Conservation (phyloP, 1,284 basidiomycete genomes). For the Ceratobasidium sp. region DNA sequence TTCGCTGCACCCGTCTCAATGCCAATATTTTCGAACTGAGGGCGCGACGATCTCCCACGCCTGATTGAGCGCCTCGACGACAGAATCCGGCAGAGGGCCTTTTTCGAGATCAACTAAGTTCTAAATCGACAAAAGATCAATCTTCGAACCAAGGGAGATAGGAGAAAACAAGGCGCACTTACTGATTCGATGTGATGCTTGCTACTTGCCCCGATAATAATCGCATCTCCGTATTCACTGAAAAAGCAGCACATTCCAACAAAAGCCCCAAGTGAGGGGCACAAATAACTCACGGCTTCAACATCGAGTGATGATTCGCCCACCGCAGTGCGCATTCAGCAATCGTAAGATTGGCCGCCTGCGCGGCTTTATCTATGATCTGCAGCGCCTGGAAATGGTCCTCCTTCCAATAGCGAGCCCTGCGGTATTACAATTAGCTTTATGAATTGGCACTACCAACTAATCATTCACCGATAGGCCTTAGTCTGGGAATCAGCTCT, state of each 20-base stretch:
- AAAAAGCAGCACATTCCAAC: background rate
- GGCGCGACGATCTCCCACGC: constrained; percentile 54
- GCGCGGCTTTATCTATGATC: constrained; percentile 22
- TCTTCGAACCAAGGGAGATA: background rate
- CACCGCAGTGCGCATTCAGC: constrained; percentile 61
- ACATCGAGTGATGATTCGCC: constrained; percentile 60
- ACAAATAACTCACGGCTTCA: constrained; percentile 49
- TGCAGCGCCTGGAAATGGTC: constrained; percentile 27
- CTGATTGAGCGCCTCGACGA: constrained; percentile 63
- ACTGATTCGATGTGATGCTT: constrained; percentile 55
- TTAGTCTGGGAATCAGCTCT: constrained; percentile 35
- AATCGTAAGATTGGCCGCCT: constrained; percentile 54
- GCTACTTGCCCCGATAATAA: constrained; percentile 58
- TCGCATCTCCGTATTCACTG: constrained; percentile 54
- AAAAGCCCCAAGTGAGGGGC: background rate
- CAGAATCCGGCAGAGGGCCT: constrained; percentile 63
- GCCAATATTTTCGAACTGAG: constrained; percentile 41
- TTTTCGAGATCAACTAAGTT: constrained; percentile 53
- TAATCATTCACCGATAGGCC: constrained; percentile 25
- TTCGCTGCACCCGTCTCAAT: constrained; percentile 1
- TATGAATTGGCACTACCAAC: too few species aligned
- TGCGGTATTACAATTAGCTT: background rate
- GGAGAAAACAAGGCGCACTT: background rate
- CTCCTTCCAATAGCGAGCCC: constrained; percentile 40
- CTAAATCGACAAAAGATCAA: constrained; percentile 19